Conservation (phyloP, 176 grass and related monocot genomes). For the Musa beccarii region DNA sequence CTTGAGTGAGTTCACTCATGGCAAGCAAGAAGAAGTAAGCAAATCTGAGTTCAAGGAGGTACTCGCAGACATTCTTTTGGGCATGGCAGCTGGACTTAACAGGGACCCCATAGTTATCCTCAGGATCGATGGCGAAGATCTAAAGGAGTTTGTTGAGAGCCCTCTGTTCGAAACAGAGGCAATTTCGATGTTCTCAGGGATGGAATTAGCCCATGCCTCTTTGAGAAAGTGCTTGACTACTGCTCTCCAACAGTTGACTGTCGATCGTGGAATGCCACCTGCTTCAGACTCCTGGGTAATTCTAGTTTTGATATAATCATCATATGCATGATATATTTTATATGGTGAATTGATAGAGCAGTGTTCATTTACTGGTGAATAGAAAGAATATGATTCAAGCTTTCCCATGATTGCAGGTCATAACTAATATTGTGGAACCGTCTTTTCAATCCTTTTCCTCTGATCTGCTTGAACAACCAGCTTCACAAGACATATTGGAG, state of each 20-base stretch:
- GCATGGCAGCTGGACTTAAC: slow-evolving; percentile 89
- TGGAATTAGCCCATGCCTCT: slow-evolving; percentile 23
- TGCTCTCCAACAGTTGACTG: slow-evolving; percentile 47
- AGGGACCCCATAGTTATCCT: slow-evolving; percentile 78
- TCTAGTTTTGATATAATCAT: background rate
- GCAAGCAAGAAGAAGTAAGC: slow-evolving; percentile 57
- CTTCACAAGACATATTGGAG: slow-evolving; percentile 37
- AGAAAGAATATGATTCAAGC: background rate
- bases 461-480: slow-evolving; percentile 31
- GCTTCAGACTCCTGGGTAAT: slow-evolving; percentile 63
- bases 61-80: slow-evolving; percentile 53
- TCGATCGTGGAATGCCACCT: slow-evolving; percentile 79
- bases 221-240: slow-evolving; percentile 39
- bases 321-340: background rate
- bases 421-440: slow-evolving; percentile 43
- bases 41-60: slow-evolving; percentile 70
- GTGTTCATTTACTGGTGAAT: too few relatives aligned
- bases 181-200: slow-evolving; percentile 41
- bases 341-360: too few relatives aligned
- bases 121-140: slow-evolving; percentile 86
- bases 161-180: slow-evolving; percentile 39
- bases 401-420: slow-evolving; percentile 31
- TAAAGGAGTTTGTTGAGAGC: slow-evolving; percentile 54
- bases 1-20: slow-evolving; percentile 61
- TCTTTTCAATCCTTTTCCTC: slow-evolving; percentile 33